Percentiles rank a stretch among this genome's conserved stretches.
Conservation (phyloP, 352 stramenopile species). For the Pythium guiyangense region DNA sequence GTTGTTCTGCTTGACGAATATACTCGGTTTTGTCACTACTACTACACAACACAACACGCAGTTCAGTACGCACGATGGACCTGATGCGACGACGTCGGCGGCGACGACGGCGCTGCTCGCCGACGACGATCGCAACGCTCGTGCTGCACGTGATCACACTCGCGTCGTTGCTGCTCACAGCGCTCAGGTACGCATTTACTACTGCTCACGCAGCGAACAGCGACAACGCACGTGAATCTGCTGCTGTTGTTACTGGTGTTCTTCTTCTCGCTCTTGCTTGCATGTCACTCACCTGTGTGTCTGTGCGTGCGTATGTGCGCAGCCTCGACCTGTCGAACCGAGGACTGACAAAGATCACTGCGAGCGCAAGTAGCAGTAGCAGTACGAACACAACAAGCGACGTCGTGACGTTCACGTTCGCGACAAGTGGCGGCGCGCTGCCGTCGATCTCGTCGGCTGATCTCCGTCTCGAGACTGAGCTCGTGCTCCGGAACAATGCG, state of each 20-base stretch:
- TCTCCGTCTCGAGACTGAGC: conserved; percentile 22
- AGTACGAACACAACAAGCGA: neutral
- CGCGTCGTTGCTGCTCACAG: neutral
- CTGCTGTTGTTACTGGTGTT: neutral
- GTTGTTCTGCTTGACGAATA: too few species aligned
- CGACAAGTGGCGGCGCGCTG: conserved; percentile 13
- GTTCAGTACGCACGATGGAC: neutral
- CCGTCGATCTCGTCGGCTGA: conserved; percentile 15
- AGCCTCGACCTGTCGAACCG: conserved; percentile 35
- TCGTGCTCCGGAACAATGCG: conserved; percentile 51
- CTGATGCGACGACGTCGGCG: neutral
- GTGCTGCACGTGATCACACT: neutral
- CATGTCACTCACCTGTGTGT: too few species aligned
- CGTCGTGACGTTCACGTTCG: conserved; percentile 25
- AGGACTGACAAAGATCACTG: conserved; percentile 32
- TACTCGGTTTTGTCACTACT: too few species aligned
- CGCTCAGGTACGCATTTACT: neutral
- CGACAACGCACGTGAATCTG: neutral
- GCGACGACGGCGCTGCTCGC: too few species aligned
- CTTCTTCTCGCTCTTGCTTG: neutral
- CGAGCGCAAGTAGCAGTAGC: conserved; percentile 3
- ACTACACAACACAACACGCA: too few species aligned
- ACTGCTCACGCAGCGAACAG: neutral
- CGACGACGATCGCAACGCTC: neutral
- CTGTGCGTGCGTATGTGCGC: neutral